Base-by-base conservation (phyloP, 176 grass and related monocot genomes). In the Oryza glaberrima region DNA sequence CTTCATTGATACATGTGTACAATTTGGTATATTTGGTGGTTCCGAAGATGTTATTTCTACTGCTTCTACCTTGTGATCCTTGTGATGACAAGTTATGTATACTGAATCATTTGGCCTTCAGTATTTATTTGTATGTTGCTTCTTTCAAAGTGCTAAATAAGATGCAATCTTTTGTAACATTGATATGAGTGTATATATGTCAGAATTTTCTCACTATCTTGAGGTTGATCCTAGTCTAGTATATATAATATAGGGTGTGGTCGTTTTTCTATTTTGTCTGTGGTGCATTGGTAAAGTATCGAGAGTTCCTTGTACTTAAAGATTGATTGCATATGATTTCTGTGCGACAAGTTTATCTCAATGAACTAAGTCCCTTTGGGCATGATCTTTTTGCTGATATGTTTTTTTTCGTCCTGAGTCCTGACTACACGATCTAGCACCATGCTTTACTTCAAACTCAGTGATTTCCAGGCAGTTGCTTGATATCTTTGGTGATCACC, bases 71-170 rank as follows among this genome's bases (percentile, higher is more conserved):
- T 70, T 64, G 25, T 51, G 44, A 70, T 77, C 73, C 79, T 70
- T 64, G 25, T 51, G 44, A 70, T 77, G 49, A 63, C 9, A 80
- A 65, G 19, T 82, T 49, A 41, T 88, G 79, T 88, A 77, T 32
- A 71, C 48, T 61, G 36, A 64, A 72, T 71, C 43, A 47, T 77
- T 47, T 82, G 30, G 4, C 0, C 11, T 71, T 83, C 77, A 0
- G 54, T 17, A 23, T 36, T 35, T 61, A 11, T 38, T 70, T 47
- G 17, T 48, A 17, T 47, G 12, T 70, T 81, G 22, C 36, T 87
- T 26, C 13, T 56, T 77, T 45, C 12, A 35, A 85, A 46, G 26
- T n/a, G 34, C 4, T 63, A 60, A 73, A 73, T 23, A 36, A 20
- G 41, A 25, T 10, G 30, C 13, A 14, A 1, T 63, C 73, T 77